These are phyloP conservation scores for Albugo laibachii DNA, from an alignment of 352 stramenopile species.

Conservation along the genomic window DNA sequence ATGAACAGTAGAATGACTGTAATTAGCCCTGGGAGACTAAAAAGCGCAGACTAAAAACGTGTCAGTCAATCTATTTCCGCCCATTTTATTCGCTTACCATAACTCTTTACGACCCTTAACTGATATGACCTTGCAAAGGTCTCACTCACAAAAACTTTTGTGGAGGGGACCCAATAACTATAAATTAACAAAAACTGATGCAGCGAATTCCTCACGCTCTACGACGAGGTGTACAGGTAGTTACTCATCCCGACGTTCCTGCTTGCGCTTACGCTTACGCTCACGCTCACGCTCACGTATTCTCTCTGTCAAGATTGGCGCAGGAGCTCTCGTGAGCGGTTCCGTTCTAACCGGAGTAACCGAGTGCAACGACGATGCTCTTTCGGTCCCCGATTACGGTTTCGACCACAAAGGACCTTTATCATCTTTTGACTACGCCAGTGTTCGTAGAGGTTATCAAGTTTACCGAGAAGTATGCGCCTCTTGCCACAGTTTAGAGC, in stretches of 20 bases:
- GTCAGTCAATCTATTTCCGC: background rate
- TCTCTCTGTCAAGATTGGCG: slow-evolving; percentile 22
- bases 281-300: too few species aligned
- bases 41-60: slow-evolving; percentile 82
- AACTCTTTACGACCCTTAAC: too few species aligned
- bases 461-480: slow-evolving; percentile 98
- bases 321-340: slow-evolving; percentile 38
- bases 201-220: too few species aligned
- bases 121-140: too few species aligned
- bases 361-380: slow-evolving; percentile 71
- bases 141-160: too few species aligned
- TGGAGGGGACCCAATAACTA: too few species aligned
- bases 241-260: too few species aligned
- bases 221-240: too few species aligned
- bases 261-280: too few species aligned
- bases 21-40: slow-evolving; percentile 92
- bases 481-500: slow-evolving; percentile 93
- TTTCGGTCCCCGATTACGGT: slow-evolving; percentile 72
- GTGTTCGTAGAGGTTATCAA: slow-evolving; percentile 95
- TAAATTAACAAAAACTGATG: too few species aligned
- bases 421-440: slow-evolving; percentile 81
- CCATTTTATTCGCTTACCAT: too few species aligned
- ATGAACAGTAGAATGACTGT: slow-evolving; percentile 94
- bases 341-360: slow-evolving; percentile 65
- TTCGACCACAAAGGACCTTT: slow-evolving; percentile 76